Conservation (phyloP, 306 rosid genomes). For the Heteromeles arbutifolia region DNA sequence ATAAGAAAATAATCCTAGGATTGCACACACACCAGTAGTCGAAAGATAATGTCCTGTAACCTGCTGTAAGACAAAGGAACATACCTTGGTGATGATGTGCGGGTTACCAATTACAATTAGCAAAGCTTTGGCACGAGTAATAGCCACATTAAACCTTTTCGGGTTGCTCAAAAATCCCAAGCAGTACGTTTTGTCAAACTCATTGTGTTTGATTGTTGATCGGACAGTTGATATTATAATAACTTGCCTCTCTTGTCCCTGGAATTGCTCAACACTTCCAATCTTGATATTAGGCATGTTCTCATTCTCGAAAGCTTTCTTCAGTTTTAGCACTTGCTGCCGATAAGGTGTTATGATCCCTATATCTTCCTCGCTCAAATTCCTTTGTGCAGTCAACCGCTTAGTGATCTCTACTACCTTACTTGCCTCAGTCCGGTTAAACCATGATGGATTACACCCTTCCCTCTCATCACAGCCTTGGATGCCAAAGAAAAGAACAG, state of each 20-base stretch:
- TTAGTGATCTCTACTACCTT: constrained; percentile 60
- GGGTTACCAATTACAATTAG: constrained; percentile 88
- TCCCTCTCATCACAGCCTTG: constrained; percentile 99
- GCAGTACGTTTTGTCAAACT: constrained; percentile 68
- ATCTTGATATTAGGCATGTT: constrained; percentile 58
- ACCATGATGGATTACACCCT: constrained; percentile 98
- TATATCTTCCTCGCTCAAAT: constrained; percentile 52
- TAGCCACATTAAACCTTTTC: constrained; percentile 85
- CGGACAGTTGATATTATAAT: constrained; percentile 89
- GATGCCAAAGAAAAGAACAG: constrained; percentile 83
- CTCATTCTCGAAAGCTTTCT: constrained; percentile 52
- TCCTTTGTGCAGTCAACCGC: constrained; percentile 39
- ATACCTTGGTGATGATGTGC: constrained; percentile 78
- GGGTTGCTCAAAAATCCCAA: constrained; percentile 90
- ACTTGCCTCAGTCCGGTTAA: constrained; percentile 83
- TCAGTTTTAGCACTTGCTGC: constrained; percentile 83
- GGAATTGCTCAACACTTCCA: constrained; percentile 96
- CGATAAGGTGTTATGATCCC: constrained; percentile 90
- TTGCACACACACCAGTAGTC: not conserved
- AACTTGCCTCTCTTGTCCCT: constrained; percentile 83
- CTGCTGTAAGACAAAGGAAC: constrained; percentile 7
- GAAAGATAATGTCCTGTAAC: too few relatives aligned
- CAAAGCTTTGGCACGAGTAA: constrained; percentile 83
- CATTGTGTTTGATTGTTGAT: constrained; percentile 88
- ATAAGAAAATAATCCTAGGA: not conserved